Evolutionary conservation across 306 rosid genomes (phyloP).

Genomic region (Pyrus bretschneideri): DNA sequence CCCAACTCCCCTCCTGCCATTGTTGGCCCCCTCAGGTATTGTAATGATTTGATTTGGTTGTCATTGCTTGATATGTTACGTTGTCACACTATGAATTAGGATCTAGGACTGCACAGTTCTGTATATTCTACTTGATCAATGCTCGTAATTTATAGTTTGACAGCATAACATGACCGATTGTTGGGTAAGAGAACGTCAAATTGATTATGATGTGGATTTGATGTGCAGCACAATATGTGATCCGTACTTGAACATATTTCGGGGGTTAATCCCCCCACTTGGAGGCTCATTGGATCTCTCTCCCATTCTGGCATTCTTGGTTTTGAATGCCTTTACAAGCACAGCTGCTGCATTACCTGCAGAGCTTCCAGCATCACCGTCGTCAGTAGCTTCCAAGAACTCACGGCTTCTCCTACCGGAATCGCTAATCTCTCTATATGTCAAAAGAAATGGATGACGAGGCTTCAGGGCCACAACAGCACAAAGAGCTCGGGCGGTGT

Average conservation of each 20-base stretch:
- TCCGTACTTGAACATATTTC: slow-evolving; percentile 93
- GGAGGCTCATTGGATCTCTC: slow-evolving; percentile 95
- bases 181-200: not conserved
- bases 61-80: not conserved
- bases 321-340: slow-evolving; percentile 85
- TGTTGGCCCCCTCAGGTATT: slow-evolving; percentile 81
- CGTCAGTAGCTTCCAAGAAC: slow-evolving; percentile 13
- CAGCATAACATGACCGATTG: not conserved
- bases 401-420: slow-evolving; percentile 19
- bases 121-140: not conserved
- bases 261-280: slow-evolving; percentile 85
- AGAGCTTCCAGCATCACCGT: slow-evolving; percentile 48
- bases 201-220: not conserved
- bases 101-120: not conserved
- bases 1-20: slow-evolving; percentile 85
- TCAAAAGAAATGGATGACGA: slow-evolving; percentile 77
- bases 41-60: not conserved
- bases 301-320: slow-evolving; percentile 83
- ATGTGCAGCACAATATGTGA: slow-evolving; percentile 80
- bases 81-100: not conserved
- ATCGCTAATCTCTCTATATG: slow-evolving; percentile 33
- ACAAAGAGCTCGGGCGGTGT: slow-evolving; percentile 29
- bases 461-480: slow-evolving; percentile 51
- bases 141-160: not conserved
- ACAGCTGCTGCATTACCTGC: slow-evolving; percentile 97